Evolutionary conservation across 805 yeast genomes (phyloP).

Genomic region (Candida andamanensis): DNA sequence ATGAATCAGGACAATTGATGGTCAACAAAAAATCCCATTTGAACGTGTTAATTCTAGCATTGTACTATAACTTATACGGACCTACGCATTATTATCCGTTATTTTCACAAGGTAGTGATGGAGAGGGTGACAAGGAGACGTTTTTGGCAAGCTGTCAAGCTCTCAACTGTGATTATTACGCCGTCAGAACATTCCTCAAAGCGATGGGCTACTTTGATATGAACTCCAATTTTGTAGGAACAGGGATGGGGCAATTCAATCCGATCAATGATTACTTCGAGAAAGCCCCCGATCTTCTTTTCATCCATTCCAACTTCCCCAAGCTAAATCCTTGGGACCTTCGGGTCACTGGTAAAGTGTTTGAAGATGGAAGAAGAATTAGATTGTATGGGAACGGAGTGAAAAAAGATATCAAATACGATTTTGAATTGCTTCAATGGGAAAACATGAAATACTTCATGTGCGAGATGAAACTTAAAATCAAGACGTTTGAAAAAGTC

Average conservation of each 20-base stretch:
- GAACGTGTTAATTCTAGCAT: conserved; percentile 32
- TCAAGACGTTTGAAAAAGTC: conserved; percentile 41
- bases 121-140: conserved; percentile 84
- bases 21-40: conserved; percentile 34
- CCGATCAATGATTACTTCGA: conserved; percentile 53
- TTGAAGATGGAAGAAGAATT: conserved; percentile 43
- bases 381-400: conserved; percentile 57
- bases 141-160: conserved; percentile 64
- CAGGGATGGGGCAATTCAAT: conserved; percentile 73
- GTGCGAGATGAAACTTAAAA: conserved; percentile 45
- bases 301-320: conserved; percentile 65
- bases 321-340: conserved; percentile 60
- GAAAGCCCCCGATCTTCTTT: conserved; percentile 30
- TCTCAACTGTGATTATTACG: conserved; percentile 45
- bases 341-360: conserved; percentile 36
- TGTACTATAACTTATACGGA: conserved; percentile 39
- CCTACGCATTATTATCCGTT: conserved; percentile 39
- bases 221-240: conserved; percentile 48
- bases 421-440: conserved; percentile 59
- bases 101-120: conserved; percentile 44
- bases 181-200: conserved; percentile 46
- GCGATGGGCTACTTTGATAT: conserved; percentile 45
- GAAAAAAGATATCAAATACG: conserved; percentile 47
- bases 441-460: conserved; percentile 48
- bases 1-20: conserved; percentile 41